A percentile compares a stretch with the other conserved stretches of the same genome.
Evolutionary conservation across 2,329 filamentous ascomycete species (phyloP).

Genomic region (Neoascochyta sp.): DNA sequence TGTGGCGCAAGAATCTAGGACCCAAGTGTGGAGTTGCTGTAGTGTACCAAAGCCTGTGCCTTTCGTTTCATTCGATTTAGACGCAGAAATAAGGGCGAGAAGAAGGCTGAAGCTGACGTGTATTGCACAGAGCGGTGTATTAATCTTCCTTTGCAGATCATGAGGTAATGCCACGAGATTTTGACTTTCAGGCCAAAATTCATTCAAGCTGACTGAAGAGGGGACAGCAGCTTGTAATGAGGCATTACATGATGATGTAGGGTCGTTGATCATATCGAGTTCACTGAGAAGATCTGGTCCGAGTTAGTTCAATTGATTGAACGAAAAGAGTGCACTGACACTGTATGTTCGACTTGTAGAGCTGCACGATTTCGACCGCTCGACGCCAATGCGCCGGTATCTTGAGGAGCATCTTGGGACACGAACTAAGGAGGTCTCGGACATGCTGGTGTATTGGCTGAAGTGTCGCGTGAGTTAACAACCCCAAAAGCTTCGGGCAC

Average conservation of each 20-base stretch:
- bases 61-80: not conserved
- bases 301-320: conserved; percentile 3
- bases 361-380: conserved; percentile 29
- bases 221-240: conserved; percentile 36
- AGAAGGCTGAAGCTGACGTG: conserved; percentile 28
- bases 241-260: conserved; percentile 4
- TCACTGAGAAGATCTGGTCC: conserved; percentile 45
- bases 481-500: conserved; percentile 49
- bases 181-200: conserved; percentile 39
- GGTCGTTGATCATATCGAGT: conserved; percentile 37
- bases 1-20: conserved; percentile 18
- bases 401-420: conserved; percentile 36
- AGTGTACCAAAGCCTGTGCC: conserved; percentile 3
- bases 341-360: conserved; percentile 42
- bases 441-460: conserved; percentile 40
- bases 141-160: conserved; percentile 35
- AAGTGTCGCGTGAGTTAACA: conserved; percentile 44
- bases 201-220: conserved; percentile 38
- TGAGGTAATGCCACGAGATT: conserved; percentile 42
- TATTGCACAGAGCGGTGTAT: conserved; percentile 21
- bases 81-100: conserved; percentile 12
- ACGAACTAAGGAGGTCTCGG: conserved; percentile 34
- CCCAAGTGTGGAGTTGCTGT: conserved; percentile 24
- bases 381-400: conserved; percentile 36
- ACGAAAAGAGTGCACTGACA: conserved; percentile 26